These are phyloP conservation scores for Aureobasidium sp. DNA, from an alignment of 2,329 filamentous ascomycete species.

Conservation along the genomic window DNA sequence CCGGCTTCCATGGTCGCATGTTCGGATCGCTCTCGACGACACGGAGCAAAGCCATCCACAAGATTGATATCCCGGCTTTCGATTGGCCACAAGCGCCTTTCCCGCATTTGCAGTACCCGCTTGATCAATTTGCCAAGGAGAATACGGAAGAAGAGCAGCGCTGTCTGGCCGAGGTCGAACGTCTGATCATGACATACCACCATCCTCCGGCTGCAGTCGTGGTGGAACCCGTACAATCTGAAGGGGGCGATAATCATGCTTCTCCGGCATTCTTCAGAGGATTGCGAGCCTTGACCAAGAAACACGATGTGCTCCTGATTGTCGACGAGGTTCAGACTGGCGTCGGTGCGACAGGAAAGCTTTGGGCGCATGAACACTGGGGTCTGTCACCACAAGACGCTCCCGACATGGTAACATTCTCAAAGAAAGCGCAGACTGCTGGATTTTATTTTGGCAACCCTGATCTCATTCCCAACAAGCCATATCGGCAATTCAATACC, in stretches of 20 bases:
- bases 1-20: slow-evolving; percentile 79
- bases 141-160: slow-evolving; percentile 71
- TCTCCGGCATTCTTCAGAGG: slow-evolving; percentile 76
- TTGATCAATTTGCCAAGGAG: slow-evolving; percentile 66
- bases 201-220: slow-evolving; percentile 71
- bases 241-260: slow-evolving; percentile 89
- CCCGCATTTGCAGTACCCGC: slow-evolving; percentile 73
- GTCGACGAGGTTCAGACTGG: slow-evolving; percentile 91
- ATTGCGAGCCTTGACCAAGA: slow-evolving; percentile 68
- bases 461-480: slow-evolving; percentile 73
- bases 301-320: slow-evolving; percentile 71
- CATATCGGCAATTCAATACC: slow-evolving; percentile 91
- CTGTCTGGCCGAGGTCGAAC: slow-evolving; percentile 73
- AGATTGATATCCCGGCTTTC: slow-evolving; percentile 85
- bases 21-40: slow-evolving; percentile 82
- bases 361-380: slow-evolving; percentile 96
- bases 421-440: slow-evolving; percentile 86
- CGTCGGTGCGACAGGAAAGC: slow-evolving; percentile 80
- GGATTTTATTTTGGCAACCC: slow-evolving; percentile 82
- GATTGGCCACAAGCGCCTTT: slow-evolving; percentile 91
- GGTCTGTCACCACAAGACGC: slow-evolving; percentile 55
- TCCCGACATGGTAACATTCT: slow-evolving; percentile 88
- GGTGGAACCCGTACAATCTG: slow-evolving; percentile 82
- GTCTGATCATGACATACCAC: slow-evolving; percentile 68
- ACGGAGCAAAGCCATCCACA: slow-evolving; percentile 85